These are phyloP conservation scores for Arachis hypogaea DNA, from an alignment of 306 rosid genomes.

Conservation along the genomic window DNA sequence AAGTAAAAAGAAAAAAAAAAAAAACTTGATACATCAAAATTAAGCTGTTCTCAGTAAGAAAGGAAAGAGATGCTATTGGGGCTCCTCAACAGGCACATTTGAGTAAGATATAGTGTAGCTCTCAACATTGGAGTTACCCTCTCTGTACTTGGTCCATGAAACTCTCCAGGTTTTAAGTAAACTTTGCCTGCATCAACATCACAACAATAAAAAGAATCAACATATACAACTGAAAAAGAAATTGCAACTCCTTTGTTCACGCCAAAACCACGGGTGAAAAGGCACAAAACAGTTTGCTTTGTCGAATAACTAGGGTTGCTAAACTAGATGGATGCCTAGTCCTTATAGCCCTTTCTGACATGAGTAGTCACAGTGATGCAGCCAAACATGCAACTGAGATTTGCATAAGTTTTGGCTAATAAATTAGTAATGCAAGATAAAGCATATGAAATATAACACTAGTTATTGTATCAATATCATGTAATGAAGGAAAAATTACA, in stretches of 20 bases:
- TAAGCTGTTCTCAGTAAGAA: neutral
- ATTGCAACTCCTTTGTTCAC: conserved; percentile 6
- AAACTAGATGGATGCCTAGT: conserved; percentile 16
- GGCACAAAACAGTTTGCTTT: conserved; percentile 16
- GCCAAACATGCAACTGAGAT: conserved; percentile 11
- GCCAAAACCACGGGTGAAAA: conserved; percentile 22
- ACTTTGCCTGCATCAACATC: conserved; percentile 64
- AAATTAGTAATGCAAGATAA: neutral
- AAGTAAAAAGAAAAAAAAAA: neutral
- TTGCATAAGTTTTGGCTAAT: neutral
- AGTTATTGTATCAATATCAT: neutral
- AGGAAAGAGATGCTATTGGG: conserved; percentile 35
- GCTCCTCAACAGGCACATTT: conserved; percentile 51
- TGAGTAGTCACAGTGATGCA: neutral
- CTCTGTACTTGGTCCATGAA: conserved; percentile 59
- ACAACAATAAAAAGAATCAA: conserved; percentile 32
- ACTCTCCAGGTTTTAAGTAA: conserved; percentile 61
- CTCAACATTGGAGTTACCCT: conserved; percentile 47
- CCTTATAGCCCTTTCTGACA: conserved; percentile 24
- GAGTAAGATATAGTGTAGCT: conserved; percentile 48
- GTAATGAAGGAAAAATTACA: conserved; percentile 1
- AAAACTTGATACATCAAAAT: neutral
- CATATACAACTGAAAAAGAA: conserved; percentile 25
- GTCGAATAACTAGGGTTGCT: conserved; percentile 10
- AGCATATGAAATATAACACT: no score